These are phyloP conservation scores for Scytalidium sp. DNA, from an alignment of 2,329 filamentous ascomycete genomes.

Conservation along the genomic window DNA sequence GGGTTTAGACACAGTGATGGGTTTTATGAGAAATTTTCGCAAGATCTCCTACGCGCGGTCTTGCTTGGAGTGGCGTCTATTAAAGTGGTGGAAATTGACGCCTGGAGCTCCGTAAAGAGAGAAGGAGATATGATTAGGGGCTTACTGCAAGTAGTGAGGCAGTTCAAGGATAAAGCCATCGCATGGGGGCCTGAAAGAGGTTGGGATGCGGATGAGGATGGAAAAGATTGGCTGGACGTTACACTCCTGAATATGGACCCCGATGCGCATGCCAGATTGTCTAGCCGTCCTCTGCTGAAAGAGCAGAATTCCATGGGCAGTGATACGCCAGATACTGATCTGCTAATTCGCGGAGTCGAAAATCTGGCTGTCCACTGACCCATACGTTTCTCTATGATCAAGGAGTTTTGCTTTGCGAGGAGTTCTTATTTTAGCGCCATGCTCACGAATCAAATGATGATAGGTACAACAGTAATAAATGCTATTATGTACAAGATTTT, in stretches of 20 bases:
- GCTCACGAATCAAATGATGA: too few species aligned
- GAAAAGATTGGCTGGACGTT: neutral
- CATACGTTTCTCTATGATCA: too few species aligned
- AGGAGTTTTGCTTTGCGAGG: too few species aligned
- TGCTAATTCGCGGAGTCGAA: neutral
- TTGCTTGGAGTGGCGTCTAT: constrained; percentile 55
- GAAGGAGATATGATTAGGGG: constrained; percentile 61
- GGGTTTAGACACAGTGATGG: constrained; percentile 58
- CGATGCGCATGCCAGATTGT: neutral
- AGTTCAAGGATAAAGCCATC: constrained; percentile 47
- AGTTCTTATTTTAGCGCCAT: too few species aligned
- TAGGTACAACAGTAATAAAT: neutral
- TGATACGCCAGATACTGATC: neutral
- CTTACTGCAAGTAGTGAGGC: constrained; percentile 50
- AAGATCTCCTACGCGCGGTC: constrained; percentile 53
- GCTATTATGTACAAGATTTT: neutral
- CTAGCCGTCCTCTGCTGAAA: neutral
- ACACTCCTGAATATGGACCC: neutral
- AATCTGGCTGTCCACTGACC: neutral
- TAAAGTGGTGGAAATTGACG: constrained; percentile 65
- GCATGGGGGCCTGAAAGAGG: constrained; percentile 66
- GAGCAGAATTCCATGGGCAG: neutral
- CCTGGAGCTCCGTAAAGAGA: constrained; percentile 62
- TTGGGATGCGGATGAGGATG: constrained; percentile 55
- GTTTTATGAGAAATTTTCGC: constrained; percentile 69